These are phyloP conservation scores for Verruconis gallopava DNA, from an alignment of 2,329 filamentous ascomycete species.

Conservation along the genomic window DNA sequence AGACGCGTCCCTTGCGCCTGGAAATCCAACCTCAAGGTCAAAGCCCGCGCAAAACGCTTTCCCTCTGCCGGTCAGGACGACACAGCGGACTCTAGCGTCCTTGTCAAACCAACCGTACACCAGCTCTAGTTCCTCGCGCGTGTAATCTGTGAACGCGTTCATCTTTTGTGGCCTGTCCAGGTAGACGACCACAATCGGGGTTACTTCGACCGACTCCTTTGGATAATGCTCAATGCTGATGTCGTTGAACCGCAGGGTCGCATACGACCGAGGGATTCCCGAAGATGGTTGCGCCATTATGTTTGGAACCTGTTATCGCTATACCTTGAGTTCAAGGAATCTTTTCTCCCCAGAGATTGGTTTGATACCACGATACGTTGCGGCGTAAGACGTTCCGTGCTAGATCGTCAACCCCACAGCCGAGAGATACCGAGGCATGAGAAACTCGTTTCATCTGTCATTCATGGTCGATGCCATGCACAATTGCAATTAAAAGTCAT, in stretches of 20 bases:
- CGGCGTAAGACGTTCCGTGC: too few relatives aligned
- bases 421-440: too few relatives aligned
- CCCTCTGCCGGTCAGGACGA: slow-evolving; percentile 38
- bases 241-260: neutral
- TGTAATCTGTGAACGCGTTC: slow-evolving; percentile 56
- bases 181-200: slow-evolving; percentile 45
- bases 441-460: too few relatives aligned
- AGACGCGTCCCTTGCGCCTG: neutral
- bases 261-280: neutral
- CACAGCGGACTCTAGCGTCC: slow-evolving; percentile 41
- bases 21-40: slow-evolving; percentile 26
- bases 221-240: slow-evolving; percentile 38
- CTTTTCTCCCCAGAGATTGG: too few relatives aligned
- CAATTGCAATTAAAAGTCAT: too few relatives aligned
- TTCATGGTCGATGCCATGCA: too few relatives aligned
- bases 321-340: too few relatives aligned
- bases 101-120: slow-evolving; percentile 31
- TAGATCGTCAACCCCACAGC: too few relatives aligned
- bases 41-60: slow-evolving; percentile 43
- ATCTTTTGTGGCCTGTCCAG: slow-evolving; percentile 51
- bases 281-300: too few relatives aligned
- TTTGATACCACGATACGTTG: too few relatives aligned
- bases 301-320: too few relatives aligned
- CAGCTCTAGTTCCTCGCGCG: slow-evolving; percentile 39
- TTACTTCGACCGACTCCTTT: slow-evolving; percentile 1